Evolutionary conservation across 2,329 filamentous ascomycete genomes (phyloP), one percentile per base, ranked within the genome.

Genomic region (Chrysoporthe austroafricana): DNA sequence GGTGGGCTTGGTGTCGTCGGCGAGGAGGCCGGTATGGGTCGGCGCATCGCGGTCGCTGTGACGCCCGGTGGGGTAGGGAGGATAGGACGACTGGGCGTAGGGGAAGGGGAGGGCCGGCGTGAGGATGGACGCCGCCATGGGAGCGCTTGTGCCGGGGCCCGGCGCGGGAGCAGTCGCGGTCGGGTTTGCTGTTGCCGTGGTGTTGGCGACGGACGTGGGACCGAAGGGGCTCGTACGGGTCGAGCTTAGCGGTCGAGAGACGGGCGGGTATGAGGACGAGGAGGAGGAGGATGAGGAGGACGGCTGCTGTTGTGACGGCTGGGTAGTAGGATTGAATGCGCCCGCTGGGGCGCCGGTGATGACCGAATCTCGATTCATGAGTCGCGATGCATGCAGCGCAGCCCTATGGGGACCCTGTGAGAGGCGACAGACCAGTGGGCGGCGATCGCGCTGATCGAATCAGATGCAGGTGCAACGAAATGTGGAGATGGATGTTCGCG

Each of bases 71-170:
- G 79, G 76, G 39, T 74, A 75, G 56, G 77, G 73, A 18, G 78
- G 66, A 65, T 77, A 81, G 42, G 76, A 70, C 21, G 77, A 71
- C 67, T 79, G 77, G 54, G 78, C 70, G 14, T 75, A 70, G 66
- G 68, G 32, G 26, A 62, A 73, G 70, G 52, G 74, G 43, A 69
- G 77, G 71, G 74, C 80, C 75, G 68, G 75, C 63, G 81, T 73
- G 72, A 81, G 85, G 69, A 78, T 76, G 54, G 82, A 76, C 66
- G 81, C 77, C 69, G 83, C 78, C 84, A 86, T 86, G 71, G 76
- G 74, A 69, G 74, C 75, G 65, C 76, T 79, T 66, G 66, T 46
- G 16, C 6, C 6, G 5, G 73, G 67, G 16, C 72, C 66, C 46
- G 73, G 67, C 16, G 73, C 66, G 46, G 61, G 59, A 70, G 71